Percentiles rank a stretch among this genome's conserved stretches.
Evolutionary conservation across 148 eudicot species (phyloP).

Genomic region (Beta vulgaris): DNA sequence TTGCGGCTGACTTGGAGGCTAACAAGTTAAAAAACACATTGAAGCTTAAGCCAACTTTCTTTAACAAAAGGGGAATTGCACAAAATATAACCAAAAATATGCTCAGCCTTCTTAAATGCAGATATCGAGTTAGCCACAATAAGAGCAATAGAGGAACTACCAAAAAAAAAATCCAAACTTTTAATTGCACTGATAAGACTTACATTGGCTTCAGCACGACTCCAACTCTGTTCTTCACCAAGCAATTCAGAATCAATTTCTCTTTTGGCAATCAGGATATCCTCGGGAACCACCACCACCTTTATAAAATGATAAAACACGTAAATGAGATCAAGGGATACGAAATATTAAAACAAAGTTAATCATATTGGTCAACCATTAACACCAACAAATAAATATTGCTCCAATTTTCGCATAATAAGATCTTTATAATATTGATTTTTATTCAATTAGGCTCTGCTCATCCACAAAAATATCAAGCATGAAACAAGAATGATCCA

Average conservation of each 20-base stretch:
- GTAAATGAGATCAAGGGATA: not conserved
- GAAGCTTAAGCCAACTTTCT: not conserved
- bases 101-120: too few relatives aligned
- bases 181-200: constrained; percentile 18
- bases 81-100: not conserved
- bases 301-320: constrained; percentile 12
- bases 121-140: too few relatives aligned
- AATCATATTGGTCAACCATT: too few relatives aligned
- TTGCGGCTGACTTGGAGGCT: constrained; percentile 54
- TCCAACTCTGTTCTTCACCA: constrained; percentile 75
- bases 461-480: not conserved
- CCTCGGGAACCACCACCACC: constrained; percentile 60
- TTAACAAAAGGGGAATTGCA: too few relatives aligned
- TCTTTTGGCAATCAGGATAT: constrained; percentile 60
- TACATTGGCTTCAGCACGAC: constrained; percentile 67
- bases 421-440: not conserved
- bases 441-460: not conserved
- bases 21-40: not conserved
- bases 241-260: constrained; percentile 74
- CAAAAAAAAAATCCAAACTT: not conserved
- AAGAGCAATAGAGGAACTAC: not conserved
- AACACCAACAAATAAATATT: too few relatives aligned
- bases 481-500: not conserved
- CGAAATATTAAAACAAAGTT: too few relatives aligned
- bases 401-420: too few relatives aligned